These are phyloP conservation scores for Talaromyces wortmannii DNA, from an alignment of 495 filamentous ascomycete genomes.

Conservation along the genomic window DNA sequence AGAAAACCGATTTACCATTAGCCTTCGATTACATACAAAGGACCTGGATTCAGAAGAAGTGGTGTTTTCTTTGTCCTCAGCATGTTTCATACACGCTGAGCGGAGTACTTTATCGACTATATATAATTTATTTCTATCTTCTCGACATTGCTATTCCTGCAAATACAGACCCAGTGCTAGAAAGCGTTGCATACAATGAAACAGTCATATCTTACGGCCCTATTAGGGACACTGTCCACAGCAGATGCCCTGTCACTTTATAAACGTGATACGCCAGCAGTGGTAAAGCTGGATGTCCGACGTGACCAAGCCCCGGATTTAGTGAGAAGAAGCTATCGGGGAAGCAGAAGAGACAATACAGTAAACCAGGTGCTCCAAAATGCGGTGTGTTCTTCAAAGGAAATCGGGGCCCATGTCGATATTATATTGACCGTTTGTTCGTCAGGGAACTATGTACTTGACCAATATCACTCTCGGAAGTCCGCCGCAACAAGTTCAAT, in stretches of 20 bases:
- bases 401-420: neutral
- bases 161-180: too few species aligned
- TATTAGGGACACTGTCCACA: neutral
- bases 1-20: too few species aligned
- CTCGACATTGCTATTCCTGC: too few species aligned
- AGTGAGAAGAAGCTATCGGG: constrained; percentile 18
- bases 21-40: too few species aligned
- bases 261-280: constrained; percentile 23
- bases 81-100: too few species aligned
- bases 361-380: constrained; percentile 31
- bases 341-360: constrained; percentile 25
- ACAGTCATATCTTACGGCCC: neutral
- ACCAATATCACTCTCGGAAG: constrained; percentile 58
- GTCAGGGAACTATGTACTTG: constrained; percentile 34
- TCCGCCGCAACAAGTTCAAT: constrained; percentile 41
- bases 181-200: neutral
- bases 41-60: too few species aligned
- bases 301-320: constrained; percentile 26
- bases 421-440: neutral
- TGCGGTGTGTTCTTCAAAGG: constrained; percentile 18
- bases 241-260: constrained; percentile 17
- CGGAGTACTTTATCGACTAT: too few species aligned
- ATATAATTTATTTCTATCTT: too few species aligned
- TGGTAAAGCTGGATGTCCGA: constrained; percentile 29
- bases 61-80: too few species aligned